Conservation (phyloP, 208 protist species). For the Acanthamoeba culbertsoni region DNA sequence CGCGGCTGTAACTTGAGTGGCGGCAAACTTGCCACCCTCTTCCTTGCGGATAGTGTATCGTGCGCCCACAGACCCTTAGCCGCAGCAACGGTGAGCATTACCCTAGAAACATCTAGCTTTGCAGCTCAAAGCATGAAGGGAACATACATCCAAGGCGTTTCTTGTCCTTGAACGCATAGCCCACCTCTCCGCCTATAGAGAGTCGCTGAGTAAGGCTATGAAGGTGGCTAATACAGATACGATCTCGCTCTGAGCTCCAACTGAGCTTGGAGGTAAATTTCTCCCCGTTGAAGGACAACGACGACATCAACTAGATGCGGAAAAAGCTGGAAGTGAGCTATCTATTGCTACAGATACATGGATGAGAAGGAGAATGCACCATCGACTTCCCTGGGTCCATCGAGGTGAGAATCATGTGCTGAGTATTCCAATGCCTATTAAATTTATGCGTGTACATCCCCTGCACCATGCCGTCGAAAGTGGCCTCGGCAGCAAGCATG, state of each 20-base stretch:
- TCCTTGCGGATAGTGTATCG: not conserved
- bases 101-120: not conserved
- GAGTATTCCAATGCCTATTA: not conserved
- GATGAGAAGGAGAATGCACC: not conserved
- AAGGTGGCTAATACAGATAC: not conserved
- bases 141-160: not conserved
- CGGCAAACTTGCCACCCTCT: not conserved
- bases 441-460: slow-evolving; percentile 25
- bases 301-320: not conserved
- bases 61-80: not conserved
- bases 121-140: not conserved
- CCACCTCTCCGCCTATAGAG: not conserved
- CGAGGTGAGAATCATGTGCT: slow-evolving; percentile 6
- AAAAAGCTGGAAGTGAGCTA: not conserved
- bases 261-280: not conserved
- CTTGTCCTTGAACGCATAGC: not conserved
- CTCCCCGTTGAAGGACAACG: not conserved
- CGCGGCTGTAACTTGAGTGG: not conserved
- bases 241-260: not conserved
- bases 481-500: not conserved
- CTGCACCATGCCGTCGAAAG: slow-evolving; percentile 37
- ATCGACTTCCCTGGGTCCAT: slow-evolving; percentile 28
- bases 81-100: not conserved
- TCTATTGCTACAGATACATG: not conserved
- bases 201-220: not conserved